Evolutionary conservation across 2,329 filamentous ascomycete genomes (phyloP).

Genomic region (Pochonia chlamydosporia): DNA sequence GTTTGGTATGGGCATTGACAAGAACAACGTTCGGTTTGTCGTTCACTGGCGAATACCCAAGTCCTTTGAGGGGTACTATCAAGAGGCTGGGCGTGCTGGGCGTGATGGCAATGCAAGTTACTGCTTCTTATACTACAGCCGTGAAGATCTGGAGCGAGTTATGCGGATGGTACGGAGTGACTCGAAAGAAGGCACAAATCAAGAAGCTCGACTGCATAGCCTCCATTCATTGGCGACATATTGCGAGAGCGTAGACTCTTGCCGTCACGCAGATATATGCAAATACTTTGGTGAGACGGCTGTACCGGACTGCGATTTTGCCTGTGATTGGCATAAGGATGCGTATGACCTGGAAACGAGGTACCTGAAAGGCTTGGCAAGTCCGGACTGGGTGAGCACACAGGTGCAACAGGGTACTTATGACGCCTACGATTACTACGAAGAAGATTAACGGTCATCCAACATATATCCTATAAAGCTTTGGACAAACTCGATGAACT

Average conservation of each 20-base stretch:
- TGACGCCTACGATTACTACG: slow-evolving; percentile 49
- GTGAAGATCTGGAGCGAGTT: slow-evolving; percentile 76
- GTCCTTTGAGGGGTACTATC: slow-evolving; percentile 93
- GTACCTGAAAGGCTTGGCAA: slow-evolving; percentile 50
- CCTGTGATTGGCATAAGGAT: slow-evolving; percentile 76
- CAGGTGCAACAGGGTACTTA: slow-evolving; percentile 55
- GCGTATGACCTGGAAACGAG: slow-evolving; percentile 48
- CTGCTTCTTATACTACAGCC: slow-evolving; percentile 87
- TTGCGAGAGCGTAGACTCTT: slow-evolving; percentile 69
- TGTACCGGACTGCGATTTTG: slow-evolving; percentile 60
- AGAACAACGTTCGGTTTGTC: slow-evolving; percentile 89
- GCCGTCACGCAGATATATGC: slow-evolving; percentile 70
- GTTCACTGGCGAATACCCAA: slow-evolving; percentile 92
- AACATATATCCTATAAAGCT: background rate
- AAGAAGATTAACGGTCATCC: slow-evolving; percentile 32
- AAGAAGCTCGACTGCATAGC: slow-evolving; percentile 53
- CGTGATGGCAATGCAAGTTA: slow-evolving; percentile 81
- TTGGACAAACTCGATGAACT: background rate
- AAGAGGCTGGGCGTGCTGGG: slow-evolving; percentile 88
- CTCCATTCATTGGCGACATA: slow-evolving; percentile 68
- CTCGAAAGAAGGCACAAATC: slow-evolving; percentile 33
- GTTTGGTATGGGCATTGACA: slow-evolving; percentile 98
- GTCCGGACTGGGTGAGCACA: slow-evolving; percentile 58
- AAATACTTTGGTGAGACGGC: slow-evolving; percentile 68
- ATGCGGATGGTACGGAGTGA: slow-evolving; percentile 48